These are phyloP conservation scores for Capsicum rhomboideum DNA, from an alignment of 257 asterid species.

Conservation along the genomic window DNA sequence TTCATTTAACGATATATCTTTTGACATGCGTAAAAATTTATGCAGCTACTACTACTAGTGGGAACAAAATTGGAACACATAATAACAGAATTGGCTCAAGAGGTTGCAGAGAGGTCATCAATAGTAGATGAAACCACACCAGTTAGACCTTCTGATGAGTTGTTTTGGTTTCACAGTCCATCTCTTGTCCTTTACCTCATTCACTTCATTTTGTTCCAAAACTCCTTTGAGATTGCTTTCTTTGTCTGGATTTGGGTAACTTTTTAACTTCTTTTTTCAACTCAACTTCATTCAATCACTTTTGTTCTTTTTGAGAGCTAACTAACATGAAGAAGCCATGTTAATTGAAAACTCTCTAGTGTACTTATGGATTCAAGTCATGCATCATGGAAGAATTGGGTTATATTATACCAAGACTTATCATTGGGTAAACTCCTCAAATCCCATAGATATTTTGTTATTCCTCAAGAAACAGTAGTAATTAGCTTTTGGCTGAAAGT, in stretches of 20 bases:
- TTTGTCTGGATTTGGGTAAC: slow-evolving; percentile 85
- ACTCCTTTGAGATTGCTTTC: slow-evolving; percentile 85
- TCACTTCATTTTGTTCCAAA: slow-evolving; percentile 91
- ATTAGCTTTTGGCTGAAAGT: background rate
- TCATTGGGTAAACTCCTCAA: slow-evolving; percentile 46
- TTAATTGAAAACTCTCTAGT: slow-evolving; percentile 21
- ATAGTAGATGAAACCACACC: slow-evolving; percentile 21
- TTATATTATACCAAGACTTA: slow-evolving; percentile 58
- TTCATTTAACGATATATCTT: background rate
- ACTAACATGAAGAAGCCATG: background rate
- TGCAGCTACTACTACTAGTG: slow-evolving; percentile 64
- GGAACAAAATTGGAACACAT: slow-evolving; percentile 92
- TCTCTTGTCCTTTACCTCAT: slow-evolving; percentile 60
- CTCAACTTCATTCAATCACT: background rate
- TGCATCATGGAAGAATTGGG: slow-evolving; percentile 81
- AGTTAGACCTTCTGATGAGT: slow-evolving; percentile 63
- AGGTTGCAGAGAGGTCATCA: slow-evolving; percentile 23
- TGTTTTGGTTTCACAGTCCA: slow-evolving; percentile 77
- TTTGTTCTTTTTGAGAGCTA: background rate
- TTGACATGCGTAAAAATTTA: background rate
- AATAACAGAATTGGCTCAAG: slow-evolving; percentile 57
- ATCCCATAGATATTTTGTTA: background rate
- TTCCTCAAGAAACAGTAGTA: background rate
- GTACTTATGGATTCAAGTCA: slow-evolving; percentile 68
- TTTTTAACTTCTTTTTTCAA: background rate